Base-by-base conservation (phyloP, 2,329 filamentous ascomycete species). In the Phoma sp. region DNA sequence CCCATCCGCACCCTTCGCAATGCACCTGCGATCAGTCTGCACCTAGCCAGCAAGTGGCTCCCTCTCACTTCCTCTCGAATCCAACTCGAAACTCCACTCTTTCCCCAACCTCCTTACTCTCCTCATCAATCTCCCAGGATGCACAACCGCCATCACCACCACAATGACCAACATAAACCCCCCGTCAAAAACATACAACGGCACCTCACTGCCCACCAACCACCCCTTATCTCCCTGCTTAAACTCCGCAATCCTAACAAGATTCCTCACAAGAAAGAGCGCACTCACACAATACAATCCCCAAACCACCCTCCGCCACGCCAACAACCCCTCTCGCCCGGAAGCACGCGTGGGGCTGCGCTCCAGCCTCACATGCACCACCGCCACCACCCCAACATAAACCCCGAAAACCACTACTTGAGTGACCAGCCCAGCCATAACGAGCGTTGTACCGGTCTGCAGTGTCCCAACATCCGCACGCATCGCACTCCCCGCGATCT, bases 401-500 rank as follows among this genome's bases (percentile, higher is more conserved):
- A 59, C 32, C 3, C 24, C 50, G 23, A 66, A 61, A 10, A 58
- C 57, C 4, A 50, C 52, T 1, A 66, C 43, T 24, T 65, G 63
- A 7, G 58, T 44, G 29, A 46, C 46, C n/a, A 66, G 38, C 2
- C 63, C 63, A 4, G 33, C 50, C 13, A 61, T 52, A 3, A 66
- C 56, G 1, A 66, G 44, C 0, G 41, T 57, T 0, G 42, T 61
- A 2, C 59, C 62, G 6, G 14, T 44, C 10, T 53, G 48, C 2
- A 42, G 25, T 8, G 54, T 59, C 7, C 40, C 52, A 0, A 47
- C 27, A 38, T 47, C 43, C 4, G 55, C 59, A 32, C 60, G 63
- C 54, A 60, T 64, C 1, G 61, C 60, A 1, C 58, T 59, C 1
- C 65, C 65, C 24, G 52, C 50, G 18, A 65, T 59, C 52, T 67